Conservation (phyloP, 495 filamentous ascomycete genomes). For the Neurospora sp. region DNA sequence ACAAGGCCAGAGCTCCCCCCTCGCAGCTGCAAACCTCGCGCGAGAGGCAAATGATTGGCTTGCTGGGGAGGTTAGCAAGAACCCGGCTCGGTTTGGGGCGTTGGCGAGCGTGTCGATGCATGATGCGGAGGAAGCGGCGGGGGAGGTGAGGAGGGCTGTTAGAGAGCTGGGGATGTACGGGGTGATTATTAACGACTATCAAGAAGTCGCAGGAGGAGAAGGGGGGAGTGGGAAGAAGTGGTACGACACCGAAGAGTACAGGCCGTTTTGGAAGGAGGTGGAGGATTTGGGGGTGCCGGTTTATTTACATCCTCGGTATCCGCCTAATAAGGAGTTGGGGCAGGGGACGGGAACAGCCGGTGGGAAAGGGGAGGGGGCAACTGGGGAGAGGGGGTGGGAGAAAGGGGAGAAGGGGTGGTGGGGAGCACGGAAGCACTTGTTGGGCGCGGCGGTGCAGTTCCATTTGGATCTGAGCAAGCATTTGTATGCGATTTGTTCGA, state of each 20-base stretch:
- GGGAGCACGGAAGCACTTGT: constrained; percentile 19
- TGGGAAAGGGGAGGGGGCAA: background rate
- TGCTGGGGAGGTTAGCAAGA: too few species aligned
- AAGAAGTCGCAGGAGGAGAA: too few species aligned
- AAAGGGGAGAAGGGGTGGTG: constrained; percentile 1
- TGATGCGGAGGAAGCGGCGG: too few species aligned
- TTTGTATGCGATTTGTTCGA: constrained; percentile 25
- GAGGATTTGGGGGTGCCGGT: constrained; percentile 52
- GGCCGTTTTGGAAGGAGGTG: constrained; percentile 40
- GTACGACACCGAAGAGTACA: constrained; percentile 20
- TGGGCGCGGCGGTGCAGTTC: constrained; percentile 27
- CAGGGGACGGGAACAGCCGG: constrained; percentile 1
- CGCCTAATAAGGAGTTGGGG: constrained; percentile 21
- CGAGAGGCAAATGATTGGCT: too few species aligned
- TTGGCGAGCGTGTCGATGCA: too few species aligned
- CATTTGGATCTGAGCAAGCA: constrained; percentile 30
- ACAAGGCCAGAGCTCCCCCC: too few species aligned
- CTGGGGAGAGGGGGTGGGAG: background rate
- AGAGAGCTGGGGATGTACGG: too few species aligned
- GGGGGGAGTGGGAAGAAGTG: constrained; percentile 36
- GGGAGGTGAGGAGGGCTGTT: too few species aligned
- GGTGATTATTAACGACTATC: too few species aligned
- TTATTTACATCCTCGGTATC: constrained; percentile 48
- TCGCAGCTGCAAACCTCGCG: too few species aligned
- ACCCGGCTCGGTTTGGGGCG: too few species aligned